Evolutionary conservation across 1,284 basidiomycete genomes (phyloP).

Genomic region (Ceratobasidium sp.): DNA sequence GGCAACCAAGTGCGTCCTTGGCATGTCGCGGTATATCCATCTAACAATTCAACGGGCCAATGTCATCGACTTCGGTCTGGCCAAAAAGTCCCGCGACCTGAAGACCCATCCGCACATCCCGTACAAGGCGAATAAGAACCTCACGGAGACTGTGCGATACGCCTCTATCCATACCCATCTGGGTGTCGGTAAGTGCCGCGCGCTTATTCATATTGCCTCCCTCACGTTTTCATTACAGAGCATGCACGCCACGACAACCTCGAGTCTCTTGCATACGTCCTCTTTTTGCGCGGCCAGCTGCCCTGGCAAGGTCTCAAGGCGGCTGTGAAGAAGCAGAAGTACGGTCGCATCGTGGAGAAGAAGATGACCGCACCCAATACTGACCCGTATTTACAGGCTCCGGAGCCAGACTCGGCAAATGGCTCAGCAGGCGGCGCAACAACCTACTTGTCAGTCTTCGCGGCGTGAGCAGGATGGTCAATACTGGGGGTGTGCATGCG

Average conservation of each 20-base stretch:
- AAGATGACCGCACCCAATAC: slow-evolving; percentile 92
- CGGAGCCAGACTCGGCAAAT: slow-evolving; percentile 49
- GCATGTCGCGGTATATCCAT: background rate
- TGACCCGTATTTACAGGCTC: slow-evolving; percentile 42
- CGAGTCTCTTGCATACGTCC: slow-evolving; percentile 95
- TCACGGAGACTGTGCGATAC: slow-evolving; percentile 98
- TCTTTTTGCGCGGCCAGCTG: slow-evolving; percentile 95
- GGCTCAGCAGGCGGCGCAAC: slow-evolving; percentile 26
- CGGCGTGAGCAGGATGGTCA: slow-evolving; percentile 46
- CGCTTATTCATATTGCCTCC: background rate
- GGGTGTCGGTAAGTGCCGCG: slow-evolving; percentile 71
- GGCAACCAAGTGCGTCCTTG: slow-evolving; percentile 78
- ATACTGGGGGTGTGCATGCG: slow-evolving; percentile 32
- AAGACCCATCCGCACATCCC: slow-evolving; percentile 99
- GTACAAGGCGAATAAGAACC: slow-evolving; percentile 99
- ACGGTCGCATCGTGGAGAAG: slow-evolving; percentile 99
- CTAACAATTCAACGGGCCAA: slow-evolving; percentile 70
- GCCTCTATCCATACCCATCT: slow-evolving; percentile 99
- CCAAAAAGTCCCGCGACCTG: slow-evolving; percentile 99
- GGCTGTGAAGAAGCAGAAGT: slow-evolving; percentile 99
- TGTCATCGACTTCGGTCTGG: slow-evolving; percentile 98
- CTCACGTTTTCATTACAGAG: slow-evolving; percentile 60
- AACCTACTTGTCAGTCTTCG: slow-evolving; percentile 30
- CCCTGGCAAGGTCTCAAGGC: slow-evolving; percentile 99
- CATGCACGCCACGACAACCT: slow-evolving; percentile 97